Conservation (phyloP, 352 stramenopile species). For the Aphanomyces euteiches region DNA sequence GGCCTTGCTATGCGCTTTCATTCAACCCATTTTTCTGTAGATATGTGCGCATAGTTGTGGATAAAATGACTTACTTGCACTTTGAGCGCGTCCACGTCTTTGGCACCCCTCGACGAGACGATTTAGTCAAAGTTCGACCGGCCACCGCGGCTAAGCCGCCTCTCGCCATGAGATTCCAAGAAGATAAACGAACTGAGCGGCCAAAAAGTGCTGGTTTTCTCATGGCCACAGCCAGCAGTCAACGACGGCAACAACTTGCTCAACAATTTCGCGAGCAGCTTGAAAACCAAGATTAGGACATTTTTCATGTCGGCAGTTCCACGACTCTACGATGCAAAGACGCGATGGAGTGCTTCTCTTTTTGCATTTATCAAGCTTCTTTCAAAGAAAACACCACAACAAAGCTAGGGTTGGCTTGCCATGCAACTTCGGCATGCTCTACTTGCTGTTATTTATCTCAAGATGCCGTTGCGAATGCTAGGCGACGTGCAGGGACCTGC, state of each 20-base stretch:
- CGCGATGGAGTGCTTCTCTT: too few species aligned
- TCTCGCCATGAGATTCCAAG: neutral
- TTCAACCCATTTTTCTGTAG: neutral
- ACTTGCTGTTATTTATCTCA: conserved; percentile 32
- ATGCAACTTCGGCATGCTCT: too few species aligned
- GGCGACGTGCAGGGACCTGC: conserved; percentile 68
- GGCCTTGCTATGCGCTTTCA: neutral
- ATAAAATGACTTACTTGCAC: conserved; percentile 23
- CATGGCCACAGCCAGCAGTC: conserved; percentile 11
- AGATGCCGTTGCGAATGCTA: conserved; percentile 59
- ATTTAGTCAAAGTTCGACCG: neutral
- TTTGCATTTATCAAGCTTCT: too few species aligned
- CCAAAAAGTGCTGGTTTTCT: conserved; percentile 26
- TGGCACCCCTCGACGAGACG: conserved; percentile 4
- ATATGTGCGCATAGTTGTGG: conserved; percentile 18
- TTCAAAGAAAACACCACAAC: too few species aligned
- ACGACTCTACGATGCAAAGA: neutral
- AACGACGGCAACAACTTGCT: neutral
- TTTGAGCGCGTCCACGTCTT: conserved; percentile 24
- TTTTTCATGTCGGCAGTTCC: neutral
- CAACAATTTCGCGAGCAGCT: conserved; percentile 10
- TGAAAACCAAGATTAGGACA: neutral
- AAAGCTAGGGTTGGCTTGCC: too few species aligned
- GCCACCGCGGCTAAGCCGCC: neutral
- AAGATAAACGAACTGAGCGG: neutral